Evolutionary conservation across 1,139 yeast species (phyloP), one percentile per base, ranked within the genome.

Genomic region (Saccharomycopsis phalli): DNA sequence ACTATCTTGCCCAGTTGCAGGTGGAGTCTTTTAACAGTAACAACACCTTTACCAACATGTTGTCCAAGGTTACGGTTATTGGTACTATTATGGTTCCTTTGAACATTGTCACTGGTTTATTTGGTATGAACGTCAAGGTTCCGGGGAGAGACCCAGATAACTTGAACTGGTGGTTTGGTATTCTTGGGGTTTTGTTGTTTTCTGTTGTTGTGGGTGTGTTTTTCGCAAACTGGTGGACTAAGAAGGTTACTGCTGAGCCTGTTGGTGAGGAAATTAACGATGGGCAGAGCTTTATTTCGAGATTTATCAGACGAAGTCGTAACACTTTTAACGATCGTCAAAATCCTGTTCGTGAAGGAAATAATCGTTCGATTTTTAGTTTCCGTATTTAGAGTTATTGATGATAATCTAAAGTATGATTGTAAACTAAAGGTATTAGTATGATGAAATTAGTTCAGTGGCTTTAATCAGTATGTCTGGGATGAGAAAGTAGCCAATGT

Each of bases 101-200:
- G 68, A 91, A 88, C 57, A 65, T 91, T 49, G 71, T 91, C 28
- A 87, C 97, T 1, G 96, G 97, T 58, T 59, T 88, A 48, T 91
- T 88, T 61, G 97, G 98, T 53, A 91, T 91, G 98, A 91, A 91
- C 59, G 97, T 91, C 14, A 61, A 55, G 16, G 87, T 88, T 17
- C 97, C 97, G 0, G 95, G 95, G 11, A 62, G 72, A 50, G 66
- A 55, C 5, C 68, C 53, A 0, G 54, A 51, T 1, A 64, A 58
- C 40, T 58, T 69, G 25, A 69, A 63, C 3, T 79, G 87, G 82
- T 80, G 76, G 58, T 76, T 77, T 52, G 82, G 83, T 38, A 76
- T 81, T 45, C 53, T 80, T 25, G 80, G 79, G 4, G 61, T 72
- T 29, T 61, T 76, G 44, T 48, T 71, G n/a, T 49, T 60, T 3